phyloP scores from a whole-genome alignment of 2,329 filamentous ascomycete genomes.

The Sclerotiophoma versabilis region DNA sequence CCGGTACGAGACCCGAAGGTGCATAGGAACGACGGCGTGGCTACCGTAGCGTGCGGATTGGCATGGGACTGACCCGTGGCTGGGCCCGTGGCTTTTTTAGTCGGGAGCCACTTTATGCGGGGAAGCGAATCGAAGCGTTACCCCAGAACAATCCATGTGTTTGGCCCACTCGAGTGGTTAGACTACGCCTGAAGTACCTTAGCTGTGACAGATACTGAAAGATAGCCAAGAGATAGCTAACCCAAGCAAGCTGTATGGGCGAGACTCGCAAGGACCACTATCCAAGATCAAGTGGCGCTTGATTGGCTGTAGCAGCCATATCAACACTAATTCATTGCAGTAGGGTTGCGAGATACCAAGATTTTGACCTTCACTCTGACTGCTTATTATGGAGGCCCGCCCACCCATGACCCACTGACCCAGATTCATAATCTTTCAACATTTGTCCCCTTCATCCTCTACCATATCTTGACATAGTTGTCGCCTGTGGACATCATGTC shows the following conservation, averaged over 20 bases:
- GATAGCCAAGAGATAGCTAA: slow-evolving; percentile 1
- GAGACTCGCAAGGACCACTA: background rate
- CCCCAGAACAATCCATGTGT: slow-evolving; percentile 12
- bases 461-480: slow-evolving; percentile 2
- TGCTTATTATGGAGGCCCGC: slow-evolving; percentile 3
- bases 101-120: background rate
- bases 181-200: background rate
- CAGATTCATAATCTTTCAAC: slow-evolving; percentile 14
- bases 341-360: slow-evolving; percentile 4
- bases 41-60: slow-evolving; percentile 10
- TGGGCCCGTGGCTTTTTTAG: background rate
- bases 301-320: slow-evolving; percentile 1
- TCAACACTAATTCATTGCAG: slow-evolving; percentile 5
- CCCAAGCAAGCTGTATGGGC: slow-evolving; percentile 1
- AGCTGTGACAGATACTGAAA: background rate
- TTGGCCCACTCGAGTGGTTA: background rate
- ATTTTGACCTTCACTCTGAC: slow-evolving; percentile 9
- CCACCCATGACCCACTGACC: background rate
- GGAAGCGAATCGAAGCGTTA: slow-evolving; percentile 8
- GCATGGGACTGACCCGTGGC: background rate
- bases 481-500: slow-evolving; percentile 14
- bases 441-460: background rate
- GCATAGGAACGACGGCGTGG: background rate
- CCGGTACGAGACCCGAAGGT: slow-evolving; percentile 1
- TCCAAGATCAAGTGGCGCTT: background rate